Base-by-base conservation (phyloP, 352 stramenopile genomes). In the Thraustochytrium striatum region DNA sequence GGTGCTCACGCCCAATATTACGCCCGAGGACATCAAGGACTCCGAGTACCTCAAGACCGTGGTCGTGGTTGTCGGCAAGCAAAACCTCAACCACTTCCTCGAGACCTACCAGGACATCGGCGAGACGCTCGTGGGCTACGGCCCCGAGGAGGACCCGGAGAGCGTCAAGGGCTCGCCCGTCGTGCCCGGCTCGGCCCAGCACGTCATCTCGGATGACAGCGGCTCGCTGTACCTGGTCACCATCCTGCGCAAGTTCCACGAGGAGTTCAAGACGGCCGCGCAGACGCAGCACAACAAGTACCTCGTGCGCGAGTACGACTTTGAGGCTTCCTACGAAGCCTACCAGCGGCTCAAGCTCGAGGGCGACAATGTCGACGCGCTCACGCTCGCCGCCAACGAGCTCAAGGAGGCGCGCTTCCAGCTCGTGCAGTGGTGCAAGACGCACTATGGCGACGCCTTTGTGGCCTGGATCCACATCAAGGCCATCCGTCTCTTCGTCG, bases 381-480 rank as follows among this genome's bases (percentile, higher is more conserved):
- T 82, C 35, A 38, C 57, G n/a, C 9, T 53, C 2, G 41, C 33
- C 19, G 32, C 85, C 30, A 28, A 86, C 72, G 82, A 83, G 5
- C 70, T 89, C 13, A 86, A 88, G 79, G 84, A 92, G 61, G 83
- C 89, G 3, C 79, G 87, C 59, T 83, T 89, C 3, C 89, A 94
- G 81, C 92, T 98, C 16, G 91, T 96, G 61, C 91, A 94, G 70
- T 98, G 95, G 95, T 98, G 95, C 89, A 97, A 97, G 85, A 94
- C 93, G 25, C 95, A 98, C 84, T 99, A 97, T 85, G 93, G 94
- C 82, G 95, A 99, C 85, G 92, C 93, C 9, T 98, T 98, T 81
- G 95, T 97, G 58, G 94, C 93, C 11, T 98, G 94, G 95, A 97
- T 98, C 90, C 95, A 99, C 84, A 94, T 98, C 81, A 98, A 98